Evolutionary conservation across 225 moss, liverwort and hornwort genomes (phyloP).

Genomic region (Physcomitrellopsis africana): DNA sequence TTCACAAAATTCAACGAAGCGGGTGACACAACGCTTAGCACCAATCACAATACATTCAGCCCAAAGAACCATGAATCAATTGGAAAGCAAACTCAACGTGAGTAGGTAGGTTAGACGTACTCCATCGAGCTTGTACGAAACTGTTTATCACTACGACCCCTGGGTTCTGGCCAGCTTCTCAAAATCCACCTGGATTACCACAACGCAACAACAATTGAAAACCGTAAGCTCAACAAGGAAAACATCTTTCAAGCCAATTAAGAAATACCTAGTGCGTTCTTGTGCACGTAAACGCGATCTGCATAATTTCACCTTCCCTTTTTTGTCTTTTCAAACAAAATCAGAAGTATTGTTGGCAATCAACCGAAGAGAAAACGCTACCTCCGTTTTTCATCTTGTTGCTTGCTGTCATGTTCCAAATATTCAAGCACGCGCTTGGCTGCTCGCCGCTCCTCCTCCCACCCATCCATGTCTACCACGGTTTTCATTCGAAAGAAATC

Average conservation of each 20-base stretch:
- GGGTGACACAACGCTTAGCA: neutral
- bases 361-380: conserved; percentile 1
- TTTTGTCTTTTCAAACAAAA: too few species aligned
- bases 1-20: conserved; percentile 10
- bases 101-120: conserved; percentile 28
- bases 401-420: conserved; percentile 45
- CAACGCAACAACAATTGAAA: conserved; percentile 5
- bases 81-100: neutral
- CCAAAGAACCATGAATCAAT: neutral
- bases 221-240: neutral
- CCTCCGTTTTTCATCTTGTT: conserved; percentile 42
- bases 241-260: neutral
- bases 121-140: conserved; percentile 17
- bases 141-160: conserved; percentile 18
- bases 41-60: neutral
- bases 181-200: conserved; percentile 45
- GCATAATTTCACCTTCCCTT: neutral
- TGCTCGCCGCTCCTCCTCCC: conserved; percentile 54
- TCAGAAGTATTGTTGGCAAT: too few species aligned
- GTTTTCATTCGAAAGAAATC: conserved; percentile 17
- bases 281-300: conserved; percentile 2
- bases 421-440: conserved; percentile 53
- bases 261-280: neutral
- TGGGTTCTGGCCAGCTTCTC: conserved; percentile 52
- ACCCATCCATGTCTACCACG: conserved; percentile 42